These are phyloP conservation scores for Alternaria alternata DNA, from an alignment of 2,329 filamentous ascomycete genomes.

Conservation along the genomic window DNA sequence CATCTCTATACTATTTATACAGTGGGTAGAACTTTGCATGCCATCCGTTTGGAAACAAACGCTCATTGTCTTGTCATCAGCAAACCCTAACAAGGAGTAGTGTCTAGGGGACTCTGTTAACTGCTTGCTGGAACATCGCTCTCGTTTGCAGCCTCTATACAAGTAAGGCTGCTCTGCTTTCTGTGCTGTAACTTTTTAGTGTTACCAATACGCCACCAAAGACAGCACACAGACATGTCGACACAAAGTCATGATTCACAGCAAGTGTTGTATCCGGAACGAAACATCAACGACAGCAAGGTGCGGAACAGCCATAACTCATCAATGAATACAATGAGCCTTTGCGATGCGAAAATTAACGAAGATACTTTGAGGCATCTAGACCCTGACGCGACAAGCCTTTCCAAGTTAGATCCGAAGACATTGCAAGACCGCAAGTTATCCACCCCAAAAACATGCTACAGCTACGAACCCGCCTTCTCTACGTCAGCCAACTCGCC, in stretches of 20 bases:
- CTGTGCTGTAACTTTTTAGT: not conserved
- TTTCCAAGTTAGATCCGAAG: not conserved
- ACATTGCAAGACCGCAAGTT: not conserved
- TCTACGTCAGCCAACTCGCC: not conserved
- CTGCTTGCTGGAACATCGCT: constrained; percentile 1
- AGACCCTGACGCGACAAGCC: not conserved
- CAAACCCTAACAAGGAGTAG: constrained; percentile 6
- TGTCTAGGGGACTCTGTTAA: not conserved
- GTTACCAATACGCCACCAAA: not conserved
- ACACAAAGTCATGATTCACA: constrained; percentile 1
- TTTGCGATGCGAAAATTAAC: not conserved
- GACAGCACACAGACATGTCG: not conserved
- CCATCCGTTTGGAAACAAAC: not conserved
- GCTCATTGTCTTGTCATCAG: not conserved
- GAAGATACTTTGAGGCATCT: not conserved
- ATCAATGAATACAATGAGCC: not conserved
- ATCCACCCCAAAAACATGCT: not conserved
- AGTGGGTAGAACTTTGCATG: not conserved
- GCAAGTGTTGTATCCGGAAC: not conserved
- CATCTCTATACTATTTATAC: not conserved
- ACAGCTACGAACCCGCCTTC: not conserved
- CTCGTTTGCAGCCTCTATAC: not conserved
- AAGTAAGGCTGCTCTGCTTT: not conserved
- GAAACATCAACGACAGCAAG: not conserved
- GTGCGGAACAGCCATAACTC: not conserved